Percentiles rank a stretch among this genome's conserved stretches.
Evolutionary conservation across 2,329 filamentous ascomycete species (phyloP).

Genomic region (Fusarium ambrosium): DNA sequence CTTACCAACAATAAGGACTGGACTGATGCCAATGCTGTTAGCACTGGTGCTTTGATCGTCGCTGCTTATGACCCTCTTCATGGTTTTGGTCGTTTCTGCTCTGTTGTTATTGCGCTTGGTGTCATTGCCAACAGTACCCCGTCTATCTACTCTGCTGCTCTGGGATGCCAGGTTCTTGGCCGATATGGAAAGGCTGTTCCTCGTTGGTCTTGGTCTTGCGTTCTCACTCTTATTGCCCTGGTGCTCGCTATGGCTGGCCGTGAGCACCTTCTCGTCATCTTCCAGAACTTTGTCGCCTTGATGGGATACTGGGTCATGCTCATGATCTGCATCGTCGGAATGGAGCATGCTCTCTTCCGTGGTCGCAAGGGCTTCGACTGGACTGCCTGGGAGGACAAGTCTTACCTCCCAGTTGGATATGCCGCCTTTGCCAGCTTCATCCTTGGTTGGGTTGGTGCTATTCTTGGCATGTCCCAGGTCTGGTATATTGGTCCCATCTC

Average conservation of each 20-base stretch:
- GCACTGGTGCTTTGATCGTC: slow-evolving; percentile 69
- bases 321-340: slow-evolving; percentile 62
- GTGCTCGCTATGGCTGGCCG: slow-evolving; percentile 68
- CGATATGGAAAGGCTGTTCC: slow-evolving; percentile 66
- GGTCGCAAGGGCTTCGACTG: slow-evolving; percentile 57
- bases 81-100: slow-evolving; percentile 69
- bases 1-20: slow-evolving; percentile 64
- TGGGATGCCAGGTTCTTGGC: slow-evolving; percentile 71
- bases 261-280: slow-evolving; percentile 64
- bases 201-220: slow-evolving; percentile 66
- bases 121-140: slow-evolving; percentile 69
- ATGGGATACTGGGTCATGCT: slow-evolving; percentile 70
- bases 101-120: slow-evolving; percentile 67
- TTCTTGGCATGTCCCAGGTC: slow-evolving; percentile 70
- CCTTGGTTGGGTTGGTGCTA: slow-evolving; percentile 62
- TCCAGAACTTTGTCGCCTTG: slow-evolving; percentile 66
- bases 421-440: slow-evolving; percentile 61
- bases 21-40: slow-evolving; percentile 64
- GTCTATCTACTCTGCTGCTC: slow-evolving; percentile 68
- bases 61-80: slow-evolving; percentile 67
- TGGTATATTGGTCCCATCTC: slow-evolving; percentile 73
- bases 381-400: slow-evolving; percentile 61
- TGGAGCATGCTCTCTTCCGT: slow-evolving; percentile 61
- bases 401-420: slow-evolving; percentile 58
- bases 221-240: slow-evolving; percentile 67